Percentiles rank a stretch among this genome's conserved stretches.
Conservation (phyloP, 768 basidiomycete genomes). For the Pulveroboletus ravenelii region DNA sequence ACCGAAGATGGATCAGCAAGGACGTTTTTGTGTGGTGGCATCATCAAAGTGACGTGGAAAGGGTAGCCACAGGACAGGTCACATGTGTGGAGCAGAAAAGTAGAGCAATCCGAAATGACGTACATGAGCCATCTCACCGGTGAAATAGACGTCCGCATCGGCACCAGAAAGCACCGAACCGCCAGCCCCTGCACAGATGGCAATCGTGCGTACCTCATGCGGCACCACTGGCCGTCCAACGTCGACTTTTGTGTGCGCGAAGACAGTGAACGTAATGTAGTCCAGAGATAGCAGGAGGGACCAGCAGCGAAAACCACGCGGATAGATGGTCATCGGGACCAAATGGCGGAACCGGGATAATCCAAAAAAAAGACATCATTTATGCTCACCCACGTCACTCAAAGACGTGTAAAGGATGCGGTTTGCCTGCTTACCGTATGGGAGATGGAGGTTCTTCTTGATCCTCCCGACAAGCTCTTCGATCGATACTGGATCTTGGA, state of each 20-base stretch:
- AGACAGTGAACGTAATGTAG: slow-evolving; percentile 9
- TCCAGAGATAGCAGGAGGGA: slow-evolving; percentile 5
- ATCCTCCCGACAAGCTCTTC: slow-evolving; percentile 60
- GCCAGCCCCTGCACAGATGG: slow-evolving; percentile 90
- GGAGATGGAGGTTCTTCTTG: slow-evolving; percentile 60
- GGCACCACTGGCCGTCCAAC: slow-evolving; percentile 48
- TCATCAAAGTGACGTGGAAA: slow-evolving; percentile 12
- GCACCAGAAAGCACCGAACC: slow-evolving; percentile 68
- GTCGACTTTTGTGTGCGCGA: slow-evolving; percentile 46
- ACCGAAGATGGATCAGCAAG: slow-evolving; percentile 4
- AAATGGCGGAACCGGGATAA: background rate
- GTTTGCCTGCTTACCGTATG: slow-evolving; percentile 44
- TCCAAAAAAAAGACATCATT: background rate
- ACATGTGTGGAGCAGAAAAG: slow-evolving; percentile 1
- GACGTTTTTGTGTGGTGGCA: background rate
- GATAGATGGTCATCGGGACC: slow-evolving; percentile 17
- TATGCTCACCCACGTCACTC: slow-evolving; percentile 8
- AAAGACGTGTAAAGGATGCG: slow-evolving; percentile 5
- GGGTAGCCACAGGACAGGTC: background rate
- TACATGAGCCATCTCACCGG: slow-evolving; percentile 91
- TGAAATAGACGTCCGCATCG: slow-evolving; percentile 83
- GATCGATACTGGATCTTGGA: slow-evolving; percentile 55
- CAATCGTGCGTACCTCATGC: slow-evolving; percentile 53
- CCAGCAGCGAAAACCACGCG: slow-evolving; percentile 16
- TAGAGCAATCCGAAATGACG: slow-evolving; percentile 26